Evolutionary conservation across 2,329 filamentous ascomycete genomes (phyloP), one percentile per base, ranked within the genome.

Genomic region (Pseudogymnoascus sp.): DNA sequence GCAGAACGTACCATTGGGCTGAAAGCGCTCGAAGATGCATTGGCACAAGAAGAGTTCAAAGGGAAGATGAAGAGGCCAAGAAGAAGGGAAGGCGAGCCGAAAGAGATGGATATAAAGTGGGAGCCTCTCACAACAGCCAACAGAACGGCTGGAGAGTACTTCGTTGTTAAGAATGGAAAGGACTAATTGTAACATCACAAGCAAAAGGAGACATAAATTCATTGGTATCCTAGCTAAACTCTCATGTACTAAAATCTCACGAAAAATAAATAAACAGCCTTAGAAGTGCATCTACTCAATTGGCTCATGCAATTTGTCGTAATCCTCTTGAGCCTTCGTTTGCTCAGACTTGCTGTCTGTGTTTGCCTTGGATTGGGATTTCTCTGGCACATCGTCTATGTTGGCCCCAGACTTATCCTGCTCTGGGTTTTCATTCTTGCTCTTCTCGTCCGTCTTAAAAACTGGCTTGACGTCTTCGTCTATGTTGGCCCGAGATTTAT

Each of bases 1-100:
- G 71, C 76, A 38, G 84, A 85, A 65, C 80, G 81, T 52, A 84
- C 83, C 4, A 79, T 92, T 60, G 82, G 80, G 0, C 66, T 90
- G 55, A 78, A 81, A 12, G 78, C 81, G 12, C 72, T 92, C 38
- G 75, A 77, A 64, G 78, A 80, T 4, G 81, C 82, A 0, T 74
- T 93, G 42, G 77, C 71, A 0, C 75, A 78, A 39, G 90, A 94
- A 76, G 80, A 83, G 52, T 74, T 80, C 1, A 77, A 84, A 39
- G 89, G 89, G 12, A 62, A 68, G 60, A 71, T 67, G 61, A 66
- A 62, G 60, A 66, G 71, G 63, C 69, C 71, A n/a, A 68, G 67
- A 55, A 65, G 25, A 69, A 72, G 63, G 61, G 60, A 11, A 14
- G 8, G 14, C 14, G 19, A 30, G 9, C 36, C 19, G n/a, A 8